Base-by-base conservation (phyloP, 1,284 basidiomycete genomes). In the Malassezia brasiliensis region DNA sequence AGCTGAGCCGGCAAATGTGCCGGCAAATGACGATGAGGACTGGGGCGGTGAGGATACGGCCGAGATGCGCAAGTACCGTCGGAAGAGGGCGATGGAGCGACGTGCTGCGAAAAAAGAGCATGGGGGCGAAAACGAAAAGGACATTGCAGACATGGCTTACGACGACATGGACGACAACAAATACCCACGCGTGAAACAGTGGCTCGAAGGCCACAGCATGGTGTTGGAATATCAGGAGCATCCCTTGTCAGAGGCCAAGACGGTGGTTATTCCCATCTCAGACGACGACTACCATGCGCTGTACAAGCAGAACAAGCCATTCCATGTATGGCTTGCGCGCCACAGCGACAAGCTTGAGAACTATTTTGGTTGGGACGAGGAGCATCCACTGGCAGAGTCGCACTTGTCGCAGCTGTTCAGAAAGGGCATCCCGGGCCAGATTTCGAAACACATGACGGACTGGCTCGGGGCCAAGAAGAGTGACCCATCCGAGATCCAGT, bases 141-240 rank as follows among this genome's bases (percentile, higher is more conserved):
- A 50, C 30, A 52, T 57, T 38, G 36, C 34, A 6, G 55, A 57
- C 20, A 11, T 19, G 20, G 35, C n/a, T 12, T 10, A 25, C 22
- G 31, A 51, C 17, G 42, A 51, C 14, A 9, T 60, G 19, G 34
- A 62, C 12, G 47, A 62, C 20, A n/a, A 45, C 10, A 37, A 53
- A 4, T 72, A 64, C 59, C 70, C 72, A 1, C 59, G 53, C 19
- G 52, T 64, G 8, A 58, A 60, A 20, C 59, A 68, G 34, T 74
- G 71, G 71, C 58, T 72, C 15, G 71, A 74, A 49, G 72, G 72
- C 3, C 50, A 63, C 52, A 61, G 68, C 10, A 57, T 74, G 5
- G 61, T 74, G 17, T 52, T 73, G 36, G 69, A 74, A 49, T 63
- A 70, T 52, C 66, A 65, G 50, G 49, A 65, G 49, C 46, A 41